These are phyloP conservation scores for Epichloe gansuensis DNA, from an alignment of 2,329 filamentous ascomycete species.

Conservation along the genomic window DNA sequence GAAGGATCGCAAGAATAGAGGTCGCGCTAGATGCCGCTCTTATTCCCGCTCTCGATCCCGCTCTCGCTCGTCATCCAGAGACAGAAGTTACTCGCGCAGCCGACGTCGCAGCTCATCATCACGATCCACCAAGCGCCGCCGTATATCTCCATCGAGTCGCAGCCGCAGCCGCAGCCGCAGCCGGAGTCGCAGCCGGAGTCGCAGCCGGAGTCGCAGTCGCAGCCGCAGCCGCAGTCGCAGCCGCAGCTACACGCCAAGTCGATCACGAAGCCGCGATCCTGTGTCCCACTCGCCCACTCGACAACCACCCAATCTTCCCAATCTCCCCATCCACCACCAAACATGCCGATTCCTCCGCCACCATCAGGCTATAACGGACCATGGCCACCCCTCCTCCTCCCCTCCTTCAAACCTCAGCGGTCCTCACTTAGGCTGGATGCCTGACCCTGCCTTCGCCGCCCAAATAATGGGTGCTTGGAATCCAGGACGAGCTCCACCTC, in stretches of 20 bases:
- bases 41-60: constrained; percentile 18
- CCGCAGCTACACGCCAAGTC: constrained; percentile 15
- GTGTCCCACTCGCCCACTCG: constrained; percentile 8
- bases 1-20: constrained; percentile 40
- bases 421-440: constrained; percentile 14
- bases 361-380: constrained; percentile 27
- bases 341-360: constrained; percentile 18
- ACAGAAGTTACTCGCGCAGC: constrained; percentile 15
- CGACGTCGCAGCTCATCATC: constrained; percentile 21
- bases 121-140: constrained; percentile 19
- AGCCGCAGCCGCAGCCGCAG: constrained; percentile 12
- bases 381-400: constrained; percentile 24
- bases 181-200: constrained; percentile 13
- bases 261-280: constrained; percentile 10
- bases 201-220: constrained; percentile 10
- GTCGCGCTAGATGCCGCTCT: constrained; percentile 21
- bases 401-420: background rate
- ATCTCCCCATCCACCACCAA: constrained; percentile 3
- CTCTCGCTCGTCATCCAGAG: constrained; percentile 14
- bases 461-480: constrained; percentile 18
- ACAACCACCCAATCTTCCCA: background rate
- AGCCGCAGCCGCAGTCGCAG: constrained; percentile 15
- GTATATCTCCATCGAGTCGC: constrained; percentile 15
- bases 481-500: constrained; percentile 10
- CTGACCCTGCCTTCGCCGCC: constrained; percentile 15